These are phyloP conservation scores for Rhodotorula kratochvilovae DNA, from an alignment of 768 basidiomycete species.

Conservation along the genomic window DNA sequence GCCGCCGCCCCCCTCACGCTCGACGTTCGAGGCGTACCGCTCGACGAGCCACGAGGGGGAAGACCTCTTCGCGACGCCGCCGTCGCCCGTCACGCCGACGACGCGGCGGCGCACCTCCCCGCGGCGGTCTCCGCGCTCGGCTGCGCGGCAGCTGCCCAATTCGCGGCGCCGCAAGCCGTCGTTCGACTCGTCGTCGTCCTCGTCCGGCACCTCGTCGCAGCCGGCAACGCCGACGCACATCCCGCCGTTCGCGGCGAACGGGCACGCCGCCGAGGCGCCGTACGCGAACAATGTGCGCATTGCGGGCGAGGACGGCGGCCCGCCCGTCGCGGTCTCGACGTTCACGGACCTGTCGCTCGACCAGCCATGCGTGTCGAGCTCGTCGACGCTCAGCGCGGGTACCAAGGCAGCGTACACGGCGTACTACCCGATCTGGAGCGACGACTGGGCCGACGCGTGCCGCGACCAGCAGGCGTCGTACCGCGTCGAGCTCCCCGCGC, in stretches of 20 bases:
- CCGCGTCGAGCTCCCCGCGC: slow-evolving; percentile 19
- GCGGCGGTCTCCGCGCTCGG: neutral
- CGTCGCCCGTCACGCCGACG: slow-evolving; percentile 30
- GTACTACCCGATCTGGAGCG: slow-evolving; percentile 34
- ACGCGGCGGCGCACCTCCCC: slow-evolving; percentile 12
- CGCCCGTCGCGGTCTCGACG: neutral
- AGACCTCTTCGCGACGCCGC: slow-evolving; percentile 7
- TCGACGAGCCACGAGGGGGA: neutral
- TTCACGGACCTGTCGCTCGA: slow-evolving; percentile 17
- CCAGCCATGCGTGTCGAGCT: neutral
- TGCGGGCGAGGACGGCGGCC: slow-evolving; percentile 11
- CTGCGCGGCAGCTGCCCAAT: neutral
- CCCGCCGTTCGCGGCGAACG: neutral
- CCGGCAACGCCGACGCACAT: slow-evolving; percentile 28
- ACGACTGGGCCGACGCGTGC: slow-evolving; percentile 37
- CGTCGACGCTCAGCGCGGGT: slow-evolving; percentile 8
- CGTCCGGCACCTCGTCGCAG: slow-evolving; percentile 23
- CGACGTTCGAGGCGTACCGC: slow-evolving; percentile 24
- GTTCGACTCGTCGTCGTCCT: slow-evolving; percentile 30
- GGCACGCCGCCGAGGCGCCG: neutral
- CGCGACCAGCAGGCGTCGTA: slow-evolving; percentile 11
- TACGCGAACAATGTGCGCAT: slow-evolving; percentile 28
- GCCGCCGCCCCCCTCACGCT: slow-evolving; percentile 5
- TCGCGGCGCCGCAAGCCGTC: slow-evolving; percentile 26
- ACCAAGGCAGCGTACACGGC: slow-evolving; percentile 36